A percentile compares a stretch with the other conserved stretches of the same genome.
These are phyloP conservation scores for Teunomyces atbi DNA, from an alignment of 805 yeast genomes.

Conservation along the genomic window DNA sequence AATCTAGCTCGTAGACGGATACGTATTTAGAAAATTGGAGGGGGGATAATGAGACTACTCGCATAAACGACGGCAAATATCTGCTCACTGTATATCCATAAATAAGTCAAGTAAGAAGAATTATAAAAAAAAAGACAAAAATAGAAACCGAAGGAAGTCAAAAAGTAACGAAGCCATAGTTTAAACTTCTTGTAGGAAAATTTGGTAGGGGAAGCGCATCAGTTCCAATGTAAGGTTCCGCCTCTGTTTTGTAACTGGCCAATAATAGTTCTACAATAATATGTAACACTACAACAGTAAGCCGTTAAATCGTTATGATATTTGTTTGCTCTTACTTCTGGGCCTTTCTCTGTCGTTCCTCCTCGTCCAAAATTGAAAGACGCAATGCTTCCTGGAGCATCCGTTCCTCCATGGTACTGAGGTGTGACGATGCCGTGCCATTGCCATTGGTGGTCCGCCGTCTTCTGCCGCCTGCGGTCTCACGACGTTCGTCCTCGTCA, in stretches of 20 bases:
- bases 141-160: too few relatives aligned
- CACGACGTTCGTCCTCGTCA: constrained; percentile 15
- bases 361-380: constrained; percentile 69
- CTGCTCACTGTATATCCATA: too few relatives aligned
- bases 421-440: constrained; percentile 6
- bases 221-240: background rate
- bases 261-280: background rate
- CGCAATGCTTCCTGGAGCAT: constrained; percentile 86
- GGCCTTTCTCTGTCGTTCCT: constrained; percentile 42
- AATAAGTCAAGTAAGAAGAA: too few relatives aligned
- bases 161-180: background rate
- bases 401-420: constrained; percentile 49
- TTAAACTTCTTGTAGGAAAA: background rate
- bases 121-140: too few relatives aligned
- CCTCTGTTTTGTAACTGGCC: background rate
- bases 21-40: background rate
- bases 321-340: constrained; percentile 3
- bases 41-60: background rate
- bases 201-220: background rate
- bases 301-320: background rate
- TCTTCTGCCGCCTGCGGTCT: constrained; percentile 23
- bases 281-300: background rate
- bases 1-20: background rate
- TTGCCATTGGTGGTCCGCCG: constrained; percentile 10
- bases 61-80: too few relatives aligned